These are phyloP conservation scores for Pouteria campechiana DNA, from an alignment of 179 eudicot genomes.

Conservation along the genomic window DNA sequence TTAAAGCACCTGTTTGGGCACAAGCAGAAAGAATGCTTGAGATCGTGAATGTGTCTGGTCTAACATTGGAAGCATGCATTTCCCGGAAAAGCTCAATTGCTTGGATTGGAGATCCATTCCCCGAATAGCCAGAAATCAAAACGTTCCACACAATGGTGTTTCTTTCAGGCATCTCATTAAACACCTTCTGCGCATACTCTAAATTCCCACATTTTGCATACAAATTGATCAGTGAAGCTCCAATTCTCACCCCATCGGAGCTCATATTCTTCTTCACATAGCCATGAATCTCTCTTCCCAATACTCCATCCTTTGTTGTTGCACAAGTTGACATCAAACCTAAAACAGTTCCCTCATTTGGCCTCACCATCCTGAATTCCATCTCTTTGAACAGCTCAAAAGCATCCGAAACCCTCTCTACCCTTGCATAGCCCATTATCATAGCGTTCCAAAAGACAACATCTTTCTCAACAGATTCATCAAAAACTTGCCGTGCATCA, in stretches of 20 bases:
- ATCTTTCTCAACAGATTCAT: constrained; percentile 1
- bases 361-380: neutral
- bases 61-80: constrained; percentile 1
- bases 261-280: neutral
- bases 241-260: neutral
- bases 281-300: constrained; percentile 3
- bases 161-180: neutral
- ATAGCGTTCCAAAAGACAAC: constrained; percentile 4
- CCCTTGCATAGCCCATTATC: neutral
- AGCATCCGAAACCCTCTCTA: neutral
- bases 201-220: constrained; percentile 1
- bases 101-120: neutral
- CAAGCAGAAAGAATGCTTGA: neutral
- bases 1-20: constrained; percentile 3
- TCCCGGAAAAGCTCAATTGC: constrained; percentile 2
- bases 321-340: neutral
- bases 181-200: neutral
- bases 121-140: neutral
- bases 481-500: neutral
- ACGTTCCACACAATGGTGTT: constrained; percentile 1
- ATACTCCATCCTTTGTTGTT: neutral
- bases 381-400: constrained; percentile 1
- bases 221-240: neutral
- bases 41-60: neutral
- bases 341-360: neutral